Conservation (phyloP, 768 basidiomycete genomes). For the Kwoniella shandongensis region DNA sequence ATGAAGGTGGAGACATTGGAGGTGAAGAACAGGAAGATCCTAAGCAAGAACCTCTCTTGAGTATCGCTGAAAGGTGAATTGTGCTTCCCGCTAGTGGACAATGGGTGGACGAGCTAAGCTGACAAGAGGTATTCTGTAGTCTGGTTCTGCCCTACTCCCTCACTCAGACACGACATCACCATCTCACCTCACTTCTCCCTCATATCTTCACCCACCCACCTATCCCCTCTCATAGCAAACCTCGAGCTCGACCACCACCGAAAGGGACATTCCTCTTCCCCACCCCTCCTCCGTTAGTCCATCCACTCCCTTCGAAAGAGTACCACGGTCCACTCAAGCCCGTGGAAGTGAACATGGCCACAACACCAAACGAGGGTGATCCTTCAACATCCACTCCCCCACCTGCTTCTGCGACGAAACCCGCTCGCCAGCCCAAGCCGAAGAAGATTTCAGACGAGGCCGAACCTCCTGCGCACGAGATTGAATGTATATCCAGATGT, state of each 20-base stretch:
- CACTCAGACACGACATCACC: conserved; percentile 36
- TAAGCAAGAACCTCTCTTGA: conserved; percentile 24
- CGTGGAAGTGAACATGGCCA: background rate
- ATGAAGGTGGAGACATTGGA: conserved; percentile 19
- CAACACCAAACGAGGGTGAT: too few relatives aligned
- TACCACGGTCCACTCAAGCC: conserved; percentile 37
- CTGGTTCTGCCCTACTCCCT: conserved; percentile 35
- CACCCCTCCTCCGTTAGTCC: conserved; percentile 26
- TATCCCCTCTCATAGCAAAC: conserved; percentile 35
- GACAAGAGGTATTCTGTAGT: conserved; percentile 13
- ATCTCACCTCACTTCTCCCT: conserved; percentile 41
- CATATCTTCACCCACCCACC: conserved; percentile 47
- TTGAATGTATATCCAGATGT: conserved; percentile 43
- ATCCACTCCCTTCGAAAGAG: conserved; percentile 34
- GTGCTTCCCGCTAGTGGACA: background rate
- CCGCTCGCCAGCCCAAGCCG: conserved; percentile 8
- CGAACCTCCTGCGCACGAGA: conserved; percentile 41
- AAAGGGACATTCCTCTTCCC: conserved; percentile 38
- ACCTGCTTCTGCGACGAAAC: background rate
- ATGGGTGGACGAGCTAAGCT: background rate
- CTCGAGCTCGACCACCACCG: conserved; percentile 31
- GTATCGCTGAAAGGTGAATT: conserved; percentile 36
- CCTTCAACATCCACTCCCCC: background rate
- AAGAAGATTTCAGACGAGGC: conserved; percentile 21
- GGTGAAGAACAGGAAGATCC: conserved; percentile 17